Base-by-base conservation (phyloP, 2,329 filamentous ascomycete species). In the Zymoseptoria passerinii region DNA sequence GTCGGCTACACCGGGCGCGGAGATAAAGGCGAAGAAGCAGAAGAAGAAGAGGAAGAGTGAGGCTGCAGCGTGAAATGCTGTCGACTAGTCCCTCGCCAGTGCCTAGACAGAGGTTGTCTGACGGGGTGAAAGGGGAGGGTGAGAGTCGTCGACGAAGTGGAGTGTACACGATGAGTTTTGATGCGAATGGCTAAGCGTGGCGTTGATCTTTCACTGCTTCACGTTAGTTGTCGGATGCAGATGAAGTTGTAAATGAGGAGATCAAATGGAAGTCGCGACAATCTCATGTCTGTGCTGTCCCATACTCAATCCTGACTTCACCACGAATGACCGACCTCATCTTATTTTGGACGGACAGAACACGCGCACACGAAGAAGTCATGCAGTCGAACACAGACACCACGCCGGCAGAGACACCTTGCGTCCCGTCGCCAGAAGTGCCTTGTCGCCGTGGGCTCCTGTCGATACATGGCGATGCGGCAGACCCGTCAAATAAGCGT, bases 1-100 rank as follows among this genome's bases (percentile, higher is more conserved):
- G n/a, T 23, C 50, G n/a, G 50, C 50, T 3, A 28, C 23, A 23
- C 23, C 28, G 1, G 28, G 28, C n/a, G 28, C 23, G 1, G 50
- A 52, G 50, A 52, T 29, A 23, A 52, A 52, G 50, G 4, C 23
- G 1, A 52, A 52, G 50, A 52, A 52, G 50, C 20, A 52, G 23
- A 52, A 52, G 50, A 52, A 52, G 50, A 52, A 52, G 50, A 23
- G 50, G 23, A 52, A 52, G 50, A 52, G 23, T 28, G 50, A 52
- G 50, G 50, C 50, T 27, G 50, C 50, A 28, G 49, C 49, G 10
- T 44, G 35, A 44, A 44, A 13, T 13, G 35, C 10, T 44, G 35
- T 44, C 35, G 28, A 8, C 28, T 2, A 44, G 35, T 44, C 35
- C 35, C 13, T 16, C 1, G 35, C 35, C 35, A 16, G 35, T 44